These are phyloP conservation scores for Yamadazyma tumulicola DNA, from an alignment of 805 yeast genomes.

Conservation along the genomic window DNA sequence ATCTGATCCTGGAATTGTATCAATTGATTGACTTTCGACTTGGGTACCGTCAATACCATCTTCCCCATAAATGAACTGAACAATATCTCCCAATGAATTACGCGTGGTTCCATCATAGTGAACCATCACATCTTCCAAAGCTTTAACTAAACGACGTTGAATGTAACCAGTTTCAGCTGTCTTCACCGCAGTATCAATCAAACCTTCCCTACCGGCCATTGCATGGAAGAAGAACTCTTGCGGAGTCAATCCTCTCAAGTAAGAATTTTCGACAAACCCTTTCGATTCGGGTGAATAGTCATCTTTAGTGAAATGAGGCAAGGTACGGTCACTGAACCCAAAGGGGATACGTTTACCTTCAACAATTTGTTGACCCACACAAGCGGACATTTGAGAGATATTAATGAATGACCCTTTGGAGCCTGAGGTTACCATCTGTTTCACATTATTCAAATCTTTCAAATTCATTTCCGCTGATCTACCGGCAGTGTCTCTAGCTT, in stretches of 20 bases:
- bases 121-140: slow-evolving; percentile 95
- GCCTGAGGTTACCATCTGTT: slow-evolving; percentile 99
- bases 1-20: slow-evolving; percentile 92
- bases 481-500: slow-evolving; percentile 99
- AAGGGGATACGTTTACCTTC: slow-evolving; percentile 99
- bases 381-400: slow-evolving; percentile 99
- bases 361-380: slow-evolving; percentile 99
- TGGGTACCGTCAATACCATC: slow-evolving; percentile 99
- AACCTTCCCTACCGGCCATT: slow-evolving; percentile 99
- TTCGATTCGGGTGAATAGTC: slow-evolving; percentile 98
- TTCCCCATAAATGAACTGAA: slow-evolving; percentile 97
- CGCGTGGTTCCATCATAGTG: slow-evolving; percentile 98
- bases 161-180: slow-evolving; percentile 99
- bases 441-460: slow-evolving; percentile 91
- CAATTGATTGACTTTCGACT: slow-evolving; percentile 94
- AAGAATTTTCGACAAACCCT: slow-evolving; percentile 97
- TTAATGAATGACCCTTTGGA: slow-evolving; percentile 98
- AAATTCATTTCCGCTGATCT: slow-evolving; percentile 95
- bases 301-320: slow-evolving; percentile 98
- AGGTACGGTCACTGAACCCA: slow-evolving; percentile 92
- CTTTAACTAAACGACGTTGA: slow-evolving; percentile 96
- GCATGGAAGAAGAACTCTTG: slow-evolving; percentile 99
- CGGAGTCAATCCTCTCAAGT: slow-evolving; percentile 94
- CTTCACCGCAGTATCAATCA: slow-evolving; percentile 98
- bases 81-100: slow-evolving; percentile 93